phyloP scores from a whole-genome alignment of 805 yeast genomes.

The Candida alai region DNA sequence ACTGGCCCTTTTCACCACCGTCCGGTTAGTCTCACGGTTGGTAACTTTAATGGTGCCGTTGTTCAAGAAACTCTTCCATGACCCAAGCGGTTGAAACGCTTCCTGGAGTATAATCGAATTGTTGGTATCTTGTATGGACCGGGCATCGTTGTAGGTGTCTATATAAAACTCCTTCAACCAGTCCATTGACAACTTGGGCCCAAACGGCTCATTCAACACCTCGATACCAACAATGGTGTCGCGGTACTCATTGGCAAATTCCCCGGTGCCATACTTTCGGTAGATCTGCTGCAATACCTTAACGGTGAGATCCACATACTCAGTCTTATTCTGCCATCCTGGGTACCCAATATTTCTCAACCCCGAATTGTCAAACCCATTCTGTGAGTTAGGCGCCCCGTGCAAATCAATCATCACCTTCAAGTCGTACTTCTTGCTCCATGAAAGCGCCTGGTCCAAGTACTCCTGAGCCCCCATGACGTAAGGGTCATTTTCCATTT shows the following conservation, averaged over 20 bases:
- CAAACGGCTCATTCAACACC: conserved; percentile 39
- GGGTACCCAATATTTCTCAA: conserved; percentile 42
- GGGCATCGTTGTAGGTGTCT: conserved; percentile 28
- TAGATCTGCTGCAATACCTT: conserved; percentile 32
- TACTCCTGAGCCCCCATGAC: conserved; percentile 64
- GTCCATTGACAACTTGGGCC: conserved; percentile 19
- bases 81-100: conserved; percentile 54
- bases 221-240: conserved; percentile 39
- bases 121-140: conserved; percentile 25
- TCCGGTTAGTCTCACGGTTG: conserved; percentile 4
- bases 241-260: conserved; percentile 15
- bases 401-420: conserved; percentile 76
- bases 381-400: conserved; percentile 82
- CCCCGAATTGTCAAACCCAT: conserved; percentile 84
- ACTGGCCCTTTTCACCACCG: conserved; percentile 15
- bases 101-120: conserved; percentile 58
- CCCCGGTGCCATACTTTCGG: conserved; percentile 31
- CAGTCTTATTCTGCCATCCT: conserved; percentile 31
- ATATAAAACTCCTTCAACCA: conserved; percentile 26
- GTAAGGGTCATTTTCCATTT: conserved; percentile 51
- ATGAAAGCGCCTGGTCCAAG: conserved; percentile 58
- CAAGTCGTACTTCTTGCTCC: conserved; percentile 60
- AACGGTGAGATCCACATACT: conserved; percentile 24
- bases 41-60: conserved; percentile 9
- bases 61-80: conserved; percentile 49